Evolutionary conservation across 2,329 filamentous ascomycete species (phyloP).

Genomic region (Pseudocercospora macadamiae): DNA sequence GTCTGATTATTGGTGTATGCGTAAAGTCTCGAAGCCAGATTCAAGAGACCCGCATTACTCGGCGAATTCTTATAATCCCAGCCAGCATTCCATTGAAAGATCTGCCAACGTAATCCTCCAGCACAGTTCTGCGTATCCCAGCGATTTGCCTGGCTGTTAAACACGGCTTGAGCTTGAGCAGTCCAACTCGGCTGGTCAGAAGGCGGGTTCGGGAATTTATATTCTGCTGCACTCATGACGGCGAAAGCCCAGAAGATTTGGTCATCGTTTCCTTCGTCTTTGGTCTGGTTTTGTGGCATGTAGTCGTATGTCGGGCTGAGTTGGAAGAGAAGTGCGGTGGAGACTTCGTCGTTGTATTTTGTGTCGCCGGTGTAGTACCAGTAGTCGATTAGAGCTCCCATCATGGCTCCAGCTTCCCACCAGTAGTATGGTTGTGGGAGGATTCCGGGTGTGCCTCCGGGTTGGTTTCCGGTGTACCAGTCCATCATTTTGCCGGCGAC

Average conservation of each 20-base stretch:
- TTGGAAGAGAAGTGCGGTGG: slow-evolving; percentile 61
- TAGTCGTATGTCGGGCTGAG: slow-evolving; percentile 49
- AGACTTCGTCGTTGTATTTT: slow-evolving; percentile 64
- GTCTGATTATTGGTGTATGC: slow-evolving; percentile 51
- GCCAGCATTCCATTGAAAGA: slow-evolving; percentile 52
- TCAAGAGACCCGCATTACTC: slow-evolving; percentile 55
- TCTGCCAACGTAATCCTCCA: slow-evolving; percentile 45
- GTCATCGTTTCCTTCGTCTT: slow-evolving; percentile 55
- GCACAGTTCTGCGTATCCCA: slow-evolving; percentile 44
- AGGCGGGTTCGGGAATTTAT: slow-evolving; percentile 49
- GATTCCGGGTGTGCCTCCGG: slow-evolving; percentile 55
- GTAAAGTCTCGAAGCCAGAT: slow-evolving; percentile 48
- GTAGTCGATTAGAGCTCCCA: slow-evolving; percentile 71
- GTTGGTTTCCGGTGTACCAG: slow-evolving; percentile 57
- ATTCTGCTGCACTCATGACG: slow-evolving; percentile 57
- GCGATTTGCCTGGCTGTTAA: slow-evolving; percentile 42
- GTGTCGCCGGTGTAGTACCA: slow-evolving; percentile 68
- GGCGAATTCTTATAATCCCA: slow-evolving; percentile 63
- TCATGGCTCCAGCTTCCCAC: slow-evolving; percentile 68
- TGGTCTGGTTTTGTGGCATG: slow-evolving; percentile 46
- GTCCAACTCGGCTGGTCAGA: slow-evolving; percentile 48
- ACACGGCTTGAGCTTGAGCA: slow-evolving; percentile 47
- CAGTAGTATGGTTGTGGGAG: slow-evolving; percentile 71
- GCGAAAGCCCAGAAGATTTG: slow-evolving; percentile 62
- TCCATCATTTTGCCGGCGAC: slow-evolving; percentile 53